Percentiles rank a stretch among this genome's conserved stretches.
Conservation (phyloP, 1,139 yeast species). For the Suhomyces ambrosiae region DNA sequence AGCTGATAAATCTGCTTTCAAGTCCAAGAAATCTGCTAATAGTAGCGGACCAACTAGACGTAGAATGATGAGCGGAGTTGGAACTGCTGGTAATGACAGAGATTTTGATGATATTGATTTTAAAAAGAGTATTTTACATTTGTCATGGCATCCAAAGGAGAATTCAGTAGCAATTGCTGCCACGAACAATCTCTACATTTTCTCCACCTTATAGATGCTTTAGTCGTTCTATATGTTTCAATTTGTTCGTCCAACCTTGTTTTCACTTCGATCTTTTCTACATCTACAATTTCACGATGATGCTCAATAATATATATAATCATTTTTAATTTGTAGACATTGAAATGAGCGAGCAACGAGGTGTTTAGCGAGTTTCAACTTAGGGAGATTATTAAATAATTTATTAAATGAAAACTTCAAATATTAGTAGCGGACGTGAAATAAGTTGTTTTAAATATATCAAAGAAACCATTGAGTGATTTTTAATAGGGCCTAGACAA, state of each 20-base stretch:
- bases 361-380: too few species aligned
- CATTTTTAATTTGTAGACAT: not conserved
- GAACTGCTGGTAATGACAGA: slow-evolving; percentile 33
- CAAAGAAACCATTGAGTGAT: too few species aligned
- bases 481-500: too few species aligned
- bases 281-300: slow-evolving; percentile 5
- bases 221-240: slow-evolving; percentile 1
- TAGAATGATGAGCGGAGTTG: slow-evolving; percentile 50
- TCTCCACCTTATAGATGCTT: slow-evolving; percentile 56
- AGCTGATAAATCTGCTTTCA: slow-evolving; percentile 98
- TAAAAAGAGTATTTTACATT: slow-evolving; percentile 90
- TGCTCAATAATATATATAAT: slow-evolving; percentile 6
- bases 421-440: too few species aligned
- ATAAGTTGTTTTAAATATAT: too few species aligned
- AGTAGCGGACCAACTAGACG: slow-evolving; percentile 36
- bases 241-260: not conserved
- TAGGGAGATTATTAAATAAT: too few species aligned
- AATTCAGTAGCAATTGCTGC: slow-evolving; percentile 98
- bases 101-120: slow-evolving; percentile 90
- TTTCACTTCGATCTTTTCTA: slow-evolving; percentile 7
- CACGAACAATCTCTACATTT: slow-evolving; percentile 87
- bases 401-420: too few species aligned
- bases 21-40: slow-evolving; percentile 61
- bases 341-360: too few species aligned
- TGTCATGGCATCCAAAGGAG: slow-evolving; percentile 98